Percentiles rank a stretch among this genome's conserved stretches.
Evolutionary conservation across 2,329 filamentous ascomycete species (phyloP).

Genomic region (Epichloe glyceriae): DNA sequence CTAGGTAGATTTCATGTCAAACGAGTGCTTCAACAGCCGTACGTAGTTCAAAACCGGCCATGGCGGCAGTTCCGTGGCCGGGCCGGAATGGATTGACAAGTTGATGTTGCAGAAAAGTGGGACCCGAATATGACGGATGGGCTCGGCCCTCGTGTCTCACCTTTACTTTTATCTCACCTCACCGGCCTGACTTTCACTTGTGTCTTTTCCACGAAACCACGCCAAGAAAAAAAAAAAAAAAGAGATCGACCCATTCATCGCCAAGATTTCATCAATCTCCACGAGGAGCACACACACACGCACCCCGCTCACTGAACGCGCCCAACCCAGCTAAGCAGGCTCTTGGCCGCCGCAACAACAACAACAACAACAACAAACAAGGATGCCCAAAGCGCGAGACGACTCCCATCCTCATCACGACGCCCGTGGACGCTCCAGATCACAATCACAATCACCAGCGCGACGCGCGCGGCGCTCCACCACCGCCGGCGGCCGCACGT

Average conservation of each 20-base stretch:
- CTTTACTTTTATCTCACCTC: neutral
- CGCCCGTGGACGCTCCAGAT: neutral
- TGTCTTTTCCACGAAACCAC: neutral
- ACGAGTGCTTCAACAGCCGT: too few species aligned
- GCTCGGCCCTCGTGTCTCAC: neutral
- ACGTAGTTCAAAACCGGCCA: too few species aligned
- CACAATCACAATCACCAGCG: neutral
- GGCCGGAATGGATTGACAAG: neutral
- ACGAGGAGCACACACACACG: neutral
- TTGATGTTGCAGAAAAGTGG: neutral
- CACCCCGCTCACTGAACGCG: too few species aligned
- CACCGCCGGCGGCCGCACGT: constrained; percentile 7
- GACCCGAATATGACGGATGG: neutral
- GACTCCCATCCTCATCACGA: too few species aligned
- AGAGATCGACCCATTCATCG: neutral
- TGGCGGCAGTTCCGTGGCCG: too few species aligned
- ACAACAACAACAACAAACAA: neutral
- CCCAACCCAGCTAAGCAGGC: too few species aligned
- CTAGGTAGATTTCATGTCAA: too few species aligned
- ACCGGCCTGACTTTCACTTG: neutral
- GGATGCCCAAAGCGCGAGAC: neutral
- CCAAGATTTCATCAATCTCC: neutral
- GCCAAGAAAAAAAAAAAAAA: neutral
- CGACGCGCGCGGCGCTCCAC: constrained; percentile 14
- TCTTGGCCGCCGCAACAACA: too few species aligned